Evolutionary conservation across 495 filamentous ascomycete genomes (phyloP).

Genomic region (Elasticomyces elasticus): DNA sequence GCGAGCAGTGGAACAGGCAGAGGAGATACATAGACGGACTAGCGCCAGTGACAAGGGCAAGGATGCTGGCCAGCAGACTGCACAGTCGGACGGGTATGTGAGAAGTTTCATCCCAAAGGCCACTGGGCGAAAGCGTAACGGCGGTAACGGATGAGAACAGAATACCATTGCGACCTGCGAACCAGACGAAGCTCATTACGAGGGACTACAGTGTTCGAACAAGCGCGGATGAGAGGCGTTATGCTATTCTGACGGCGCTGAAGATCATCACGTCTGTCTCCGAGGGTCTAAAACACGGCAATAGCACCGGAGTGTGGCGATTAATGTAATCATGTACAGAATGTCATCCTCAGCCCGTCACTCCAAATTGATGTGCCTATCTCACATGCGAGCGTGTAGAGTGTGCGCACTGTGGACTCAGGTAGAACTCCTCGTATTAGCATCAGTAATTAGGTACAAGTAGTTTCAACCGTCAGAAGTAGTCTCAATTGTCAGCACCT

Average conservation of each 20-base stretch:
- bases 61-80: neutral
- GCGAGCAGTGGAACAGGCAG: constrained; percentile 11
- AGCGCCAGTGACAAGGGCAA: constrained; percentile 5
- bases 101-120: neutral
- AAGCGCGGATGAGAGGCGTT: constrained; percentile 4
- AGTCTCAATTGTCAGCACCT: no score
- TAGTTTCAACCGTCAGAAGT: no score
- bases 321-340: neutral
- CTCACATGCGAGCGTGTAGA: no score
- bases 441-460: no score
- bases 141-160: constrained; percentile 10
- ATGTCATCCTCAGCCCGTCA: neutral
- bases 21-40: constrained; percentile 13
- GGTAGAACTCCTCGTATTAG: no score
- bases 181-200: neutral
- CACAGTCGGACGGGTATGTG: constrained; percentile 20
- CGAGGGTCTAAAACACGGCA: neutral
- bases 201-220: neutral
- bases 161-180: neutral
- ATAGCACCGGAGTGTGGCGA: neutral
- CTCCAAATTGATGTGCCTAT: no score
- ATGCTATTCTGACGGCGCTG: constrained; percentile 9
- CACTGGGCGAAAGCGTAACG: neutral
- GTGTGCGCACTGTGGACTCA: no score
- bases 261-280: constrained; percentile 13